Evolutionary conservation across 352 stramenopile species (phyloP).

Genomic region (Heterotrichella gracilis): DNA sequence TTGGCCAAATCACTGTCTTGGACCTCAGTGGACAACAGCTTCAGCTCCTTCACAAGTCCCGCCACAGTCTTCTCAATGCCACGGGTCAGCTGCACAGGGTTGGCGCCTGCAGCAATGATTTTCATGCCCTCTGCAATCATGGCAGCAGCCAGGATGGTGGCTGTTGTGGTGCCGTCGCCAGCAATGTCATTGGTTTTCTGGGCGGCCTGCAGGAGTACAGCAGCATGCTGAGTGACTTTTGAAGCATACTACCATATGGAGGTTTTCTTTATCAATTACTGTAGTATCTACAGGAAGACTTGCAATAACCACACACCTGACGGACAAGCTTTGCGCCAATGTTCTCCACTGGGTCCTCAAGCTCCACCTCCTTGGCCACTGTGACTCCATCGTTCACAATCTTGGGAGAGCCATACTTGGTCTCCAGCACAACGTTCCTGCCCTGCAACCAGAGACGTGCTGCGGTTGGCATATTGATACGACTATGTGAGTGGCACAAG

Average conservation of each 20-base stretch:
- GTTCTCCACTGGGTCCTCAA: constrained; percentile 36
- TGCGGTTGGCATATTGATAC: too few relatives aligned
- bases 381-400: constrained; percentile 51
- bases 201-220: too few relatives aligned
- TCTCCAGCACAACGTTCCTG: constrained; percentile 43
- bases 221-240: too few relatives aligned
- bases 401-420: constrained; percentile 38
- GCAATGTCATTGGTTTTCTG: constrained; percentile 36
- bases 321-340: constrained; percentile 34
- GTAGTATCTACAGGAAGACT: too few relatives aligned
- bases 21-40: constrained; percentile 28
- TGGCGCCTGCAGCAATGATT: constrained; percentile 34
- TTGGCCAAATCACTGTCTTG: constrained; percentile 29
- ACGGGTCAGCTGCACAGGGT: constrained; percentile 34
- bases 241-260: too few relatives aligned
- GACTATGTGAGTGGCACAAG: too few relatives aligned
- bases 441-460: too few relatives aligned
- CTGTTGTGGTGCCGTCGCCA: constrained; percentile 48
- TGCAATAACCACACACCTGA: too few relatives aligned
- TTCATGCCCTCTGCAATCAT: constrained; percentile 42
- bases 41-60: constrained; percentile 30
- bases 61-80: constrained; percentile 33
- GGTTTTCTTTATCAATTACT: too few relatives aligned
- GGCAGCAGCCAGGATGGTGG: constrained; percentile 40
- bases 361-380: constrained; percentile 38